phyloP scores from a whole-genome alignment of 2,329 filamentous ascomycete species.

The Penicillium sp. region DNA sequence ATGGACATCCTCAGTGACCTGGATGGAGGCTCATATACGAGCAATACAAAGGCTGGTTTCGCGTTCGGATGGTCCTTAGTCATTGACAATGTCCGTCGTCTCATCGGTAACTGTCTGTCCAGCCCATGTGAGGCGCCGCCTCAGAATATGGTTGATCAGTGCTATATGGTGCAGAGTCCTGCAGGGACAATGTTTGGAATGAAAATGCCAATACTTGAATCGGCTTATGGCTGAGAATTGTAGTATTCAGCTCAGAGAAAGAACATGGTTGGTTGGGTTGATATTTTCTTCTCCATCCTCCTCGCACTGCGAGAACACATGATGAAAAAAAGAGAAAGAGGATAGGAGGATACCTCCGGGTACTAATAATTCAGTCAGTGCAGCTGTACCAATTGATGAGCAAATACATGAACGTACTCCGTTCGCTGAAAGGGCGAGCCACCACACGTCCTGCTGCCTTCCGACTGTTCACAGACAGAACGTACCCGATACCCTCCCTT shows the following conservation, averaged over 20 bases:
- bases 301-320: not conserved
- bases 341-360: not conserved
- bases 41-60: constrained; percentile 16
- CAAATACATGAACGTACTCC: not conserved
- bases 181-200: not conserved
- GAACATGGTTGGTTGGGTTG: not conserved
- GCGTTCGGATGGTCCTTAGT: constrained; percentile 9
- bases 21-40: constrained; percentile 8
- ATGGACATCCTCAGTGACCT: not conserved
- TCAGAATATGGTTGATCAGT: constrained; percentile 15
- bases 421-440: not conserved
- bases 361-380: not conserved
- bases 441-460: not conserved
- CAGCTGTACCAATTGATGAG: not conserved
- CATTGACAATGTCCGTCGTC: constrained; percentile 8
- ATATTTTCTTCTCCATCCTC: not conserved
- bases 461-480: not conserved
- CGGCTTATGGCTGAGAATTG: not conserved
- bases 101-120: constrained; percentile 20
- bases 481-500: not conserved
- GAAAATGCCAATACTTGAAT: not conserved
- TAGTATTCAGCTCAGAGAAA: too few species aligned
- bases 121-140: constrained; percentile 20
- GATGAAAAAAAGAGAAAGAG: not conserved
- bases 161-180: not conserved